Percentiles rank a stretch among this genome's conserved stretches.
Evolutionary conservation across 805 yeast species (phyloP).

Genomic region (Brettanomyces bruxellensis): DNA sequence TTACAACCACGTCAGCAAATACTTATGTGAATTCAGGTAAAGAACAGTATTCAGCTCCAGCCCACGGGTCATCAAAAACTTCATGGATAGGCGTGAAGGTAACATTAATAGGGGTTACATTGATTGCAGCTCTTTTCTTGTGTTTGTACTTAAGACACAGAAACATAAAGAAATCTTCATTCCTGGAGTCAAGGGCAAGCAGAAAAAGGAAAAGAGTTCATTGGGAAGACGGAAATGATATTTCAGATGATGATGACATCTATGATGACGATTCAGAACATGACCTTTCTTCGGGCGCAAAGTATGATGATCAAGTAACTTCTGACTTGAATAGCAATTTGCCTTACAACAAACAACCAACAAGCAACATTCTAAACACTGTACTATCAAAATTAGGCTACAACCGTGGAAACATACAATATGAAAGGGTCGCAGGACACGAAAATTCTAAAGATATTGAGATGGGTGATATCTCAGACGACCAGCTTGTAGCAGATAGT

Average conservation of each 20-base stretch:
- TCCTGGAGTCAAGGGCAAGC: background rate
- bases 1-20: no score
- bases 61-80: no score
- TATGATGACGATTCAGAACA: background rate
- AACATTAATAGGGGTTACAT: background rate
- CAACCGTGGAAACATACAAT: background rate
- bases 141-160: background rate
- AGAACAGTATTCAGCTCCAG: no score
- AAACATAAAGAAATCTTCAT: background rate
- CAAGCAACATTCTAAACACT: background rate
- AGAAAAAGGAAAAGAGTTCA: slow-evolving; percentile 2
- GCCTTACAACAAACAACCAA: background rate
- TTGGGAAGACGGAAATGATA: slow-evolving; percentile 1
- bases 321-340: background rate
- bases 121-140: background rate
- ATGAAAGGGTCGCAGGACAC: background rate
- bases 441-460: background rate
- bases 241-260: background rate
- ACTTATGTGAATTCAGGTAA: no score
- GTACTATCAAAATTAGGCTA: slow-evolving; percentile 2
- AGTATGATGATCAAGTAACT: background rate
- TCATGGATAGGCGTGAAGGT: background rate
- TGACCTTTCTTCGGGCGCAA: no score
- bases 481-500: slow-evolving; percentile 39
- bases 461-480: slow-evolving; percentile 19